Conservation (phyloP, 345 rosid genomes). For the Corchorus capsularis region DNA sequence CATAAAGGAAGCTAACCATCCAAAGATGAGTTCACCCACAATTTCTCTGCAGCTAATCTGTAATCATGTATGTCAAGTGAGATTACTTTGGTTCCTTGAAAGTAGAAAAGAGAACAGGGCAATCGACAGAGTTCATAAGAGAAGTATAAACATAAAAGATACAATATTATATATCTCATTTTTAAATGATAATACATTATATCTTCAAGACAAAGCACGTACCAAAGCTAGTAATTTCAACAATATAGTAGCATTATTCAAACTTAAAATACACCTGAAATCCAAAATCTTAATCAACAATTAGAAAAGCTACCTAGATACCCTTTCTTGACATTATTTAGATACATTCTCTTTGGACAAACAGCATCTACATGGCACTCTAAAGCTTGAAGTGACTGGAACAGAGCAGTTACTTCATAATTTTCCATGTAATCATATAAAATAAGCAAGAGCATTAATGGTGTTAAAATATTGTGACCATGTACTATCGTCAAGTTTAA, state of each 20-base stretch:
- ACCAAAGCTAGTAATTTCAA: too few species aligned
- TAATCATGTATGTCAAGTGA: not conserved
- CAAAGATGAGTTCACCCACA: not conserved
- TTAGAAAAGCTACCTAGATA: too few species aligned
- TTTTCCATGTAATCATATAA: constrained; percentile 94
- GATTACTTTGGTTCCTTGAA: not conserved
- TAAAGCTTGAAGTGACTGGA: constrained; percentile 83
- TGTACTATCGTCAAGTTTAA: not conserved
- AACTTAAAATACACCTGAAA: too few species aligned
- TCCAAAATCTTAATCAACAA: too few species aligned
- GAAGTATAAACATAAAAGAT: not conserved
- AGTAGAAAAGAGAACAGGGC: not conserved
- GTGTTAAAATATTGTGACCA: not conserved
- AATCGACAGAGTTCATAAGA: not conserved
- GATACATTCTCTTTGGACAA: constrained; percentile 64
- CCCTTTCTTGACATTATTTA: too few species aligned
- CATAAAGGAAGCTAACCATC: not conserved
- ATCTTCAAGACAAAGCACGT: too few species aligned
- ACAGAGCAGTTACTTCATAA: constrained; percentile 80
- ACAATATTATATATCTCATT: too few species aligned
- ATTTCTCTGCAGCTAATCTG: not conserved
- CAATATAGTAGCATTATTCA: too few species aligned
- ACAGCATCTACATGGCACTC: constrained; percentile 89
- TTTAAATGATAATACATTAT: too few species aligned
- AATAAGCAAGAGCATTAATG: constrained; percentile 3